Base-by-base conservation (phyloP, 176 grass and related monocot genomes). In the Aegilops sharonensis region DNA sequence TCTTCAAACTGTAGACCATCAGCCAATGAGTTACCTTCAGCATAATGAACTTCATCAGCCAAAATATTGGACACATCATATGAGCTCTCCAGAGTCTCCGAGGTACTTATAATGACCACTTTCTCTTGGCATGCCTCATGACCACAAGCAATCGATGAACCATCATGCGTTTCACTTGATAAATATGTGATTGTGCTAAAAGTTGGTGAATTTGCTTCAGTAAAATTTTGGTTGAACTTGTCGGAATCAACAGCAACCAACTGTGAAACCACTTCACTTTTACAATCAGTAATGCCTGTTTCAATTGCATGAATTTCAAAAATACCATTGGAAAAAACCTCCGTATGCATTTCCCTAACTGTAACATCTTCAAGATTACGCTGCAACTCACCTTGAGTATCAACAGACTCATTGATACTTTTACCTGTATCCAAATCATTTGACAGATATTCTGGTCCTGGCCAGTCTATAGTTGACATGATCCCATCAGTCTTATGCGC, bases 251-350 rank as follows among this genome's bases (percentile, higher is more conserved):
- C 68, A 77, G 68, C 72, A 25, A 81, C 79, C 45, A 84, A 35
- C 34, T 86, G 66, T 68, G 81, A 86, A 78, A 78, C 17, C 67
- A 73, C 37, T 24, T 88, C 79, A 72, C 23, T 82, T 72, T 68
- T 89, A 82, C 70, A 48, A 29, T 72, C 35, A 68, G 71, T 59
- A 59, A 73, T 77, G 43, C 81, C 59, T 17, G 65, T 66, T 62
- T 92, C 72, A 15, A 37, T 27, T 40, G 86, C 68, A 76, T 48
- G 75, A 83, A 85, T 89, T 81, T 90, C 82, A 57, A 92, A 77
- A 81, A 87, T 75, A 2, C n/a, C 77, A 68, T 87, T 81, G 61
- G 81, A 57, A 84, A 87, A 78, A 68, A 79, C 61, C 39, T 82
- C 35, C n/a, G 42, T 65, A 70, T 78, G 25, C 17, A 84, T 87